Evolutionary conservation across 805 yeast genomes (phyloP), one percentile per base, ranked within the genome.

Genomic region (Nakazawaea ambrosiae): DNA sequence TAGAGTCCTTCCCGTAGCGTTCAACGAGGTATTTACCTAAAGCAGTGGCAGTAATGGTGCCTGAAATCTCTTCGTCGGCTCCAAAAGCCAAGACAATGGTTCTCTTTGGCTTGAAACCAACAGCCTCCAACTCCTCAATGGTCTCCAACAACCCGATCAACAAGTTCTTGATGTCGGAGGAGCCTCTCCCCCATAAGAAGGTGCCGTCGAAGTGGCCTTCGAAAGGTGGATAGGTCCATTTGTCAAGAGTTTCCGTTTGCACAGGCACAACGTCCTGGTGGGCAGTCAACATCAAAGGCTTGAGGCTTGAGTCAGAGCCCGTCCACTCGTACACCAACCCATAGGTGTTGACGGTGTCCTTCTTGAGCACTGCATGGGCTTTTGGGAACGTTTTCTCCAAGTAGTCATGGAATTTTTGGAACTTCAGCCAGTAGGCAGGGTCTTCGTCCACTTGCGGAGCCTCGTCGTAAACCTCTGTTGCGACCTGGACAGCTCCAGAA

Each of bases 231-330:
- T 73, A 63, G 0, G 63, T 58, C 92, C 92, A 83, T 39, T 70
- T 61, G 20, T 51, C 57, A 36, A 66, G 49, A 0, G 87, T 75
- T 16, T 66, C 70, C 10, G 57, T 54, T 45, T 76, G 82, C n/a
- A 81, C 81, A 1, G 92, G 90, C 8, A 81, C 90, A 4, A 78
- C 84, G 49, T 83, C 92, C 53, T 75, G 81, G 53, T 83, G 92
- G 0, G 86, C 87, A 50, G 79, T 74, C 39, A 81, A 63, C 55
- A 83, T 50, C 16, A 76, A 47, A 6, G 94, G 92, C 52, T 79
- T 78, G 41, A 77, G 58, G 5, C 49, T 39, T n/a, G 51, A 35
- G 32, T 70, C 49, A 4, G 73, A 54, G 5, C 92, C 90, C 43
- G 69, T 55, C 76, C 83, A 73, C 7, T 81, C 74, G 55, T 62